These are phyloP conservation scores for Vaccinium darrowii DNA, from an alignment of 148 eudicot species.

Conservation along the genomic window DNA sequence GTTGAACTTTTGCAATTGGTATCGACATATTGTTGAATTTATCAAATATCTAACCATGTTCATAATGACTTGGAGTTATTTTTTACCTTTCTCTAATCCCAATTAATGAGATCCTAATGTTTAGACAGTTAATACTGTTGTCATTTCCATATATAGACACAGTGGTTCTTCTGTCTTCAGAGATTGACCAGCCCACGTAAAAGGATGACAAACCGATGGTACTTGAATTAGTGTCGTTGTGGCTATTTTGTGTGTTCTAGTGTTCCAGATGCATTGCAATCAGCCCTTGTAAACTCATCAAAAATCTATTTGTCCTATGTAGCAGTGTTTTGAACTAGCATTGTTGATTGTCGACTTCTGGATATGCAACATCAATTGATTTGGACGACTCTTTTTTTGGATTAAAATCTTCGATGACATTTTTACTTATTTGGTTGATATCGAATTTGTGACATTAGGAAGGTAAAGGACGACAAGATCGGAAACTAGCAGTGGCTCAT, in stretches of 20 bases:
- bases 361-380: too few species aligned
- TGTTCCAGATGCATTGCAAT: neutral
- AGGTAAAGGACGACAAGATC: slow-evolving; percentile 83
- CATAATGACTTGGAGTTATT: too few species aligned
- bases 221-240: neutral
- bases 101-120: neutral
- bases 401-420: too few species aligned
- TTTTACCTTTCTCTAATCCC: neutral
- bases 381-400: too few species aligned
- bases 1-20: too few species aligned
- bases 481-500: slow-evolving; percentile 87
- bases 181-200: neutral
- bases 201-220: neutral
- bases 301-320: neutral
- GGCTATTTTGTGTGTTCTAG: neutral
- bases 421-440: too few species aligned
- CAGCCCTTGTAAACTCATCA: neutral
- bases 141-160: neutral
- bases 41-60: neutral
- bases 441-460: slow-evolving; percentile 40
- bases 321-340: neutral
- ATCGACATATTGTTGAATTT: too few species aligned
- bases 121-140: neutral
- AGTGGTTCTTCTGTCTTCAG: neutral
- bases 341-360: neutral